phyloP scores from a whole-genome alignment of 345 rosid species.

The Psidium guajava region DNA sequence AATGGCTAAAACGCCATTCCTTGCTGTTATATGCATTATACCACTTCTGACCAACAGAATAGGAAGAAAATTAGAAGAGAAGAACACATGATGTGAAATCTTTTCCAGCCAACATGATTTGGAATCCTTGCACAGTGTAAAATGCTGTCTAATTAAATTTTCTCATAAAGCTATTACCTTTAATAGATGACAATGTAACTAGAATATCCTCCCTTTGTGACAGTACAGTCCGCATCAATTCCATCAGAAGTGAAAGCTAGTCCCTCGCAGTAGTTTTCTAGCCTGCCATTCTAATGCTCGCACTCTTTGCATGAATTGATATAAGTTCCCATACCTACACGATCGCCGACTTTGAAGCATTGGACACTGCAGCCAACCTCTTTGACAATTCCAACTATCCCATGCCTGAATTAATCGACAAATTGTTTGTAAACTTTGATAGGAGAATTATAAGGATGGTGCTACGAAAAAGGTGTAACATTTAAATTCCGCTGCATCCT shows the following conservation, averaged over 20 bases:
- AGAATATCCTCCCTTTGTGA: constrained; percentile 90
- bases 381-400: constrained; percentile 67
- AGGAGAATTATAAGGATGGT: neutral
- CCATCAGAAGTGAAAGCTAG: constrained; percentile 53
- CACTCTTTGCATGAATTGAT: constrained; percentile 77
- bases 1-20: neutral
- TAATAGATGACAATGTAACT: constrained; percentile 61
- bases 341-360: constrained; percentile 59
- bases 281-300: constrained; percentile 39
- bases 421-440: neutral
- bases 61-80: neutral
- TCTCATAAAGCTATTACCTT: constrained; percentile 20
- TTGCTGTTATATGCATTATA: neutral
- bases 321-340: constrained; percentile 83
- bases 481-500: neutral
- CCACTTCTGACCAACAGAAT: neutral
- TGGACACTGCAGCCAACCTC: constrained; percentile 65
- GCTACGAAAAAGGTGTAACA: neutral
- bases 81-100: neutral
- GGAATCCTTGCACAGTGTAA: neutral
- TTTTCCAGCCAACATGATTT: neutral
- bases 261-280: constrained; percentile 54
- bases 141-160: neutral
- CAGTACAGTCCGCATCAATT: constrained; percentile 59
- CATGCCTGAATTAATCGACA: constrained; percentile 40